Percentiles rank a stretch among this genome's conserved stretches.
Conservation (phyloP, 768 basidiomycete species). For the Termitomyces sp. region DNA sequence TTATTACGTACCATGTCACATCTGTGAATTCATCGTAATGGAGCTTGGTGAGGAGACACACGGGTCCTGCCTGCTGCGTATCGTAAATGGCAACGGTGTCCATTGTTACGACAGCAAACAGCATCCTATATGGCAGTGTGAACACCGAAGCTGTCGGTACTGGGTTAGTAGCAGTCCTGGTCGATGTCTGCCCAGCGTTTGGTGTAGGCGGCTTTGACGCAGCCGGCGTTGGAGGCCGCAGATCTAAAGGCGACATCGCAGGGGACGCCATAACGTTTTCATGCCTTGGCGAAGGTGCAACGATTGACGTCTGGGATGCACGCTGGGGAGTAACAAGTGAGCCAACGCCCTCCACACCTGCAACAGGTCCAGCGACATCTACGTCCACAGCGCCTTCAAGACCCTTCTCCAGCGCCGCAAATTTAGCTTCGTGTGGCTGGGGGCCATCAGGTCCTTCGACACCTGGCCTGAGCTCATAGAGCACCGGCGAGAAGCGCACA, state of each 20-base stretch:
- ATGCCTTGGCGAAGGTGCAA: conserved; percentile 43
- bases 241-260: conserved; percentile 47
- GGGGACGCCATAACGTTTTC: conserved; percentile 39
- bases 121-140: conserved; percentile 86
- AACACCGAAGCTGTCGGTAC: conserved; percentile 61
- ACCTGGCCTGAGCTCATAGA: conserved; percentile 82
- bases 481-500: conserved; percentile 86
- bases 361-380: conserved; percentile 47
- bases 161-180: not conserved
- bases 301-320: conserved; percentile 28
- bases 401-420: conserved; percentile 64
- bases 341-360: conserved; percentile 11
- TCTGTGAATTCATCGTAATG: conserved; percentile 99
- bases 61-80: conserved; percentile 90
- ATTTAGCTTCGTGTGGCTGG: conserved; percentile 26
- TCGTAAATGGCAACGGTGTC: conserved; percentile 94
- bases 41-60: conserved; percentile 87
- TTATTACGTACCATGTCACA: conserved; percentile 72
- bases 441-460: conserved; percentile 29
- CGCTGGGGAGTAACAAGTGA: conserved; percentile 28
- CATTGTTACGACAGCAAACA: conserved; percentile 95
- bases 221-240: conserved; percentile 58
- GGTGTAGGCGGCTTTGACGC: conserved; percentile 52
- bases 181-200: conserved; percentile 24
- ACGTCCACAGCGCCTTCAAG: conserved; percentile 56